A percentile compares a stretch with the other conserved stretches of the same genome.
phyloP scores from a whole-genome alignment of 2,329 filamentous ascomycete species.

The Pseudopyrenochaeta lycopersici region DNA sequence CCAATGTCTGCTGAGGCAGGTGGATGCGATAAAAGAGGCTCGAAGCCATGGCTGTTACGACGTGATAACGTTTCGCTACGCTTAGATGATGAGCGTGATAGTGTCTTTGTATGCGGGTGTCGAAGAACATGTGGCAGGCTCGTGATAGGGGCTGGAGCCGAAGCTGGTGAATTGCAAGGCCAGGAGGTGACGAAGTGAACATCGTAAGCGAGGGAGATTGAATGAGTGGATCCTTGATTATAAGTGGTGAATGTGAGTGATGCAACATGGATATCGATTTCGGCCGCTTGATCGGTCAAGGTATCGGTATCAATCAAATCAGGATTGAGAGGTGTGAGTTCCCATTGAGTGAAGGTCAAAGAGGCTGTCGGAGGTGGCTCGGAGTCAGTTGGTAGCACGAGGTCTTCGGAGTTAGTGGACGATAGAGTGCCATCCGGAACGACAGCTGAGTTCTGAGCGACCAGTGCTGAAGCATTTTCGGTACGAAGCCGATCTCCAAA shows the following conservation, averaged over 20 bases:
- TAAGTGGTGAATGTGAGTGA: slow-evolving; percentile 46
- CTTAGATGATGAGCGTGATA: slow-evolving; percentile 45
- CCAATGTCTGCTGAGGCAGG: slow-evolving; percentile 37
- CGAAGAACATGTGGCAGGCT: slow-evolving; percentile 33
- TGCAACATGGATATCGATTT: slow-evolving; percentile 36
- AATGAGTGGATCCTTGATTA: slow-evolving; percentile 18
- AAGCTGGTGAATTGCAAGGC: slow-evolving; percentile 59
- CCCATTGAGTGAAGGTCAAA: slow-evolving; percentile 38
- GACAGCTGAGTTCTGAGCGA: slow-evolving; percentile 45
- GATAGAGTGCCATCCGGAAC: slow-evolving; percentile 32
- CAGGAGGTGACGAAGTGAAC: slow-evolving; percentile 64
- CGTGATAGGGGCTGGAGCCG: slow-evolving; percentile 20
- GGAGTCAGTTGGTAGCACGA: slow-evolving; percentile 49
- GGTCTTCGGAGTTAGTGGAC: slow-evolving; percentile 44
- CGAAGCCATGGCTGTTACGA: slow-evolving; percentile 46
- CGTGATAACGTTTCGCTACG: slow-evolving; percentile 38
- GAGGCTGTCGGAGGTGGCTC: slow-evolving; percentile 20
- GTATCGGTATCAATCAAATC: slow-evolving; percentile 36
- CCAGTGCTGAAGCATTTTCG: slow-evolving; percentile 30
- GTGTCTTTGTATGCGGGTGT: slow-evolving; percentile 28
- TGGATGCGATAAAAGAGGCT: slow-evolving; percentile 45
- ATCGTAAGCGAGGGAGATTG: slow-evolving; percentile 57
- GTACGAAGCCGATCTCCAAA: slow-evolving; percentile 52
- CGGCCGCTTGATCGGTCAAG: slow-evolving; percentile 15
- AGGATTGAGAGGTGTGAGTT: slow-evolving; percentile 30